phyloP scores from a whole-genome alignment of 2,329 filamentous ascomycete species.

The Arthroderma sp. region DNA sequence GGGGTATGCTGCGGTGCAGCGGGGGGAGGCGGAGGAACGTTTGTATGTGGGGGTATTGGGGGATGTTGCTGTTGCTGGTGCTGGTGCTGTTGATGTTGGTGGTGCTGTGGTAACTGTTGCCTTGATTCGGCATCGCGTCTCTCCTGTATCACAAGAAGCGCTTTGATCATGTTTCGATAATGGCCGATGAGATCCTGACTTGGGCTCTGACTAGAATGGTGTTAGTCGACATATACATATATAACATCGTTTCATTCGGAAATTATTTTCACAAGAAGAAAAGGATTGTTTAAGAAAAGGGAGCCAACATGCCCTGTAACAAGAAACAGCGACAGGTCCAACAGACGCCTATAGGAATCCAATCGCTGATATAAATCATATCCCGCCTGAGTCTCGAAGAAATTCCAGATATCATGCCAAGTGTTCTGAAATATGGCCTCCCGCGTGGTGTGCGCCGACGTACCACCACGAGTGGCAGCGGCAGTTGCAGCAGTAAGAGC shows the following conservation, averaged over 20 bases:
- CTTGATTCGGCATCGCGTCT: neutral
- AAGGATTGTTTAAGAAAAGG: too few species aligned
- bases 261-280: neutral
- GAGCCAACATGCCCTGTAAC: too few species aligned
- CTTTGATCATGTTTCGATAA: slow-evolving; percentile 7
- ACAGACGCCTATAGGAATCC: slow-evolving; percentile 37
- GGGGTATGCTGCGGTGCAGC: neutral
- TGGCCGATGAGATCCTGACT: slow-evolving; percentile 13
- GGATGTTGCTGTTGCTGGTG: slow-evolving; percentile 4
- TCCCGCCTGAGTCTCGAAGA: slow-evolving; percentile 35
- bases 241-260: neutral
- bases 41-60: neutral
- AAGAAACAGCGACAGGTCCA: slow-evolving; percentile 28
- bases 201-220: slow-evolving; percentile 5
- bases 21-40: neutral
- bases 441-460: slow-evolving; percentile 1
- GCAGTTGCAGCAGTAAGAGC: slow-evolving; percentile 1
- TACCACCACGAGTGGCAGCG: neutral
- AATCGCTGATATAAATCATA: slow-evolving; percentile 36
- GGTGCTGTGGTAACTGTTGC: neutral
- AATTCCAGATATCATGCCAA: slow-evolving; percentile 38
- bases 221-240: neutral
- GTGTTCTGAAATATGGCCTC: slow-evolving; percentile 33
- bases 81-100: slow-evolving; percentile 2
- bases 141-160: slow-evolving; percentile 7